These are phyloP conservation scores for Penicillium manginii DNA, from an alignment of 495 filamentous ascomycete species.

Conservation along the genomic window DNA sequence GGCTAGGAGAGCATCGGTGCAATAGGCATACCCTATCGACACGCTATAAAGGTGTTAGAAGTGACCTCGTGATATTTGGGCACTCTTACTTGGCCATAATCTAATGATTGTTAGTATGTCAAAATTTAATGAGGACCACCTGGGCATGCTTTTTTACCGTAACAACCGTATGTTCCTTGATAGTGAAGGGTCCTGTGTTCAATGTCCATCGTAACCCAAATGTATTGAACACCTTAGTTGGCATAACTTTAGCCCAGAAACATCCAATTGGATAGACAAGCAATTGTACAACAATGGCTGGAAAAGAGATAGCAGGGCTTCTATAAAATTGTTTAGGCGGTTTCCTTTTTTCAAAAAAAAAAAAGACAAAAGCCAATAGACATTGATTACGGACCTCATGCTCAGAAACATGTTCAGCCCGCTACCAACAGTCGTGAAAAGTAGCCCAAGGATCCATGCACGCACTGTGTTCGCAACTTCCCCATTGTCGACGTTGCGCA, in stretches of 20 bases:
- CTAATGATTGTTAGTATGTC: conserved; percentile 3
- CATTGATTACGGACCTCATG: conserved; percentile 19
- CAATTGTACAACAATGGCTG: conserved; percentile 63
- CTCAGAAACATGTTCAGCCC: conserved; percentile 30
- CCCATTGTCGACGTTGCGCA: conserved; percentile 23
- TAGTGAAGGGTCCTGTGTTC: conserved; percentile 68
- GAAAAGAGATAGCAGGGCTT: conserved; percentile 54
- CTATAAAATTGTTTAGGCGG: conserved; percentile 1
- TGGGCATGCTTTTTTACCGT: conserved; percentile 51
- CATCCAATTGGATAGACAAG: conserved; percentile 66
- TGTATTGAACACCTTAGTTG: conserved; percentile 49
- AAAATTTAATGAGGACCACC: conserved; percentile 33
- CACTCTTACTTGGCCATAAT: conserved; percentile 28
- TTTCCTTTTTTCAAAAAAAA: background rate
- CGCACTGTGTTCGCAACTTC: conserved; percentile 25
- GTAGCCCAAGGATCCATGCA: conserved; percentile 23
- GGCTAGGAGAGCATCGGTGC: conserved; percentile 28
- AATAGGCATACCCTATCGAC: conserved; percentile 29
- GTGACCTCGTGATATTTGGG: conserved; percentile 17
- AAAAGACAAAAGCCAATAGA: background rate
- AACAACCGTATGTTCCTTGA: conserved; percentile 71
- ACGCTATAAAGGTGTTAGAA: conserved; percentile 14
- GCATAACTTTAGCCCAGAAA: conserved; percentile 50
- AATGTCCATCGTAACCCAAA: conserved; percentile 59
- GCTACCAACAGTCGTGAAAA: conserved; percentile 25